These are phyloP conservation scores for Sugiyamaella chiloensis DNA, from an alignment of 805 yeast species.

Conservation along the genomic window DNA sequence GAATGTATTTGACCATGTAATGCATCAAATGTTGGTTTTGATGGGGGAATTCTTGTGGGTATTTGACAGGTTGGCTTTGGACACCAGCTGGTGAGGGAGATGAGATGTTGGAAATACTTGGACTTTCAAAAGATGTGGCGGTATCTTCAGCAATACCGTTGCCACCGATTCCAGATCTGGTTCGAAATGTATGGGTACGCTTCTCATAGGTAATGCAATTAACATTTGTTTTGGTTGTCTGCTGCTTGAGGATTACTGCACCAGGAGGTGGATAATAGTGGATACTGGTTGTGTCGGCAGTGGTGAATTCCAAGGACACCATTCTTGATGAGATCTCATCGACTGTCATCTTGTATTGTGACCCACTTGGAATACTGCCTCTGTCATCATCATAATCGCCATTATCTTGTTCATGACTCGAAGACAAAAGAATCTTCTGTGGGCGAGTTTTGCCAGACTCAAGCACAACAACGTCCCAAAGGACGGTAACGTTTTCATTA, in stretches of 20 bases:
- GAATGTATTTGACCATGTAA: slow-evolving; percentile 32
- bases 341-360: slow-evolving; percentile 20
- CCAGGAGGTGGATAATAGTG: slow-evolving; percentile 15
- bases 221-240: slow-evolving; percentile 11
- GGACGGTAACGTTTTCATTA: slow-evolving; percentile 24
- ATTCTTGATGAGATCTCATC: slow-evolving; percentile 19
- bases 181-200: neutral
- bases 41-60: neutral
- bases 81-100: neutral
- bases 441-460: slow-evolving; percentile 30
- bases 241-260: slow-evolving; percentile 17
- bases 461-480: slow-evolving; percentile 35
- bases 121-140: neutral
- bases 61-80: no score
- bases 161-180: slow-evolving; percentile 25
- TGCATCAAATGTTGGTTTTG: slow-evolving; percentile 21
- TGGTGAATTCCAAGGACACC: slow-evolving; percentile 3
- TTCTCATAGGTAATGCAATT: slow-evolving; percentile 4
- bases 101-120: neutral
- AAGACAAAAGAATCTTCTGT: slow-evolving; percentile 14
- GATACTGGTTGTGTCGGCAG: neutral
- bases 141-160: neutral
- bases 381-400: slow-evolving; percentile 21
- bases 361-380: slow-evolving; percentile 20
- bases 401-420: slow-evolving; percentile 11